Conservation (phyloP, 2,329 filamentous ascomycete species). For the Botrytis aclada region DNA sequence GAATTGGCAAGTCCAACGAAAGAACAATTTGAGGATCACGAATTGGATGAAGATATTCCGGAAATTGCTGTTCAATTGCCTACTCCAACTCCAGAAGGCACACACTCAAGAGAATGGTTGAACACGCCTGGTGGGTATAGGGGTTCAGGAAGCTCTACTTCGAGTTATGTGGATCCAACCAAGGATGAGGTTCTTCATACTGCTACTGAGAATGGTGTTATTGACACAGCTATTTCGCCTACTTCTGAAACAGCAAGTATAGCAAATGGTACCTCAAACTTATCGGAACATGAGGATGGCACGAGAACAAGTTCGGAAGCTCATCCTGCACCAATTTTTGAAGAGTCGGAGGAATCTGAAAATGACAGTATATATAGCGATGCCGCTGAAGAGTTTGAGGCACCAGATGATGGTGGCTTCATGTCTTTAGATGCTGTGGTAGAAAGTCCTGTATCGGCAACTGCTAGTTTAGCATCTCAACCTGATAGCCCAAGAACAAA, state of each 20-base stretch:
- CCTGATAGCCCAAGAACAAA: conserved; percentile 34
- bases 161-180: conserved; percentile 25
- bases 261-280: conserved; percentile 4
- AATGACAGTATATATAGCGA: conserved; percentile 67
- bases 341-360: conserved; percentile 45
- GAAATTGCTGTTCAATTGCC: conserved; percentile 46
- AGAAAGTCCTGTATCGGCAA: conserved; percentile 48
- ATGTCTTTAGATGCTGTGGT: conserved; percentile 71
- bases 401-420: conserved; percentile 61
- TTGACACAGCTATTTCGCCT: conserved; percentile 23
- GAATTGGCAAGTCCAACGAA: conserved; percentile 20
- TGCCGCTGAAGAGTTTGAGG: conserved; percentile 67
- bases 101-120: conserved; percentile 36
- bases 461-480: conserved; percentile 27
- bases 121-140: conserved; percentile 51
- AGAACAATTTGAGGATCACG: conserved; percentile 12
- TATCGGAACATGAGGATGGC: conserved; percentile 24
- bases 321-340: conserved; percentile 28
- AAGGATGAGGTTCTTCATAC: conserved; percentile 16
- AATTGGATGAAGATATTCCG: conserved; percentile 37
- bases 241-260: conserved; percentile 20
- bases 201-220: conserved; percentile 22
- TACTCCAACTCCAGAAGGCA: conserved; percentile 44
- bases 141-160: conserved; percentile 44
- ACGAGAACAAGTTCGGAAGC: conserved; percentile 42